Conservation (phyloP, 106 monocot genomes). For the Allium sativum region DNA sequence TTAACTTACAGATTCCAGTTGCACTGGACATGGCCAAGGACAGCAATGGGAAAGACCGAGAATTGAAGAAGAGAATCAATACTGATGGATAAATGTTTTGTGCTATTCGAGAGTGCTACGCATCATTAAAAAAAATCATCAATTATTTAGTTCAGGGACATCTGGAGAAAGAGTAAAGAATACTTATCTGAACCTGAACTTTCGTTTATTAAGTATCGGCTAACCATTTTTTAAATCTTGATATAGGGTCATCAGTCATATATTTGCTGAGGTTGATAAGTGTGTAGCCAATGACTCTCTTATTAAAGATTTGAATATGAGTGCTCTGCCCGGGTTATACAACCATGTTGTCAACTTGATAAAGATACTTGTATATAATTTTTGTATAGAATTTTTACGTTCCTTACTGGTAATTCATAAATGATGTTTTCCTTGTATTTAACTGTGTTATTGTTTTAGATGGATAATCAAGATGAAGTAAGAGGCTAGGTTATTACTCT, state of each 20-base stretch:
- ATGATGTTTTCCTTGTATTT: too few relatives aligned
- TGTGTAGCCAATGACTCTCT: constrained; percentile 29
- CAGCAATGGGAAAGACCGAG: constrained; percentile 46
- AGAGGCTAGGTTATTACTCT: constrained; percentile 43
- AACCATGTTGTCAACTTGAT: constrained; percentile 50
- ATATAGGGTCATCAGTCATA: constrained; percentile 47
- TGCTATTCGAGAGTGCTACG: constrained; percentile 68
- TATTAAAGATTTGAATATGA: constrained; percentile 50
- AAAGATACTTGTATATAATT: constrained; percentile 56
- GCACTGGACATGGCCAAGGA: constrained; percentile 81
- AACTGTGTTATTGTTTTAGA: constrained; percentile 25
- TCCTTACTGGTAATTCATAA: too few relatives aligned
- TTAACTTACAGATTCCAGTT: constrained; percentile 57
- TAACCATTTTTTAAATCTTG: not conserved
- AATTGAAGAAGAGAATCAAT: constrained; percentile 40
- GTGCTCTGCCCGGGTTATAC: constrained; percentile 59
- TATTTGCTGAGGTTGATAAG: constrained; percentile 59
- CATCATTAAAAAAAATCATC: constrained; percentile 51
- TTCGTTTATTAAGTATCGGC: too few relatives aligned
- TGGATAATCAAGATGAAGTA: constrained; percentile 33
- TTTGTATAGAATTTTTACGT: too few relatives aligned
- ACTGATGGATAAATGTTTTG: constrained; percentile 48
- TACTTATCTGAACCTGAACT: too few relatives aligned
- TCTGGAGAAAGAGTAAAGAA: constrained; percentile 44
- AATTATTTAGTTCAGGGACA: constrained; percentile 34